Evolutionary conservation across 257 asterid species (phyloP).

Genomic region (Solanum corneliomulleri): DNA sequence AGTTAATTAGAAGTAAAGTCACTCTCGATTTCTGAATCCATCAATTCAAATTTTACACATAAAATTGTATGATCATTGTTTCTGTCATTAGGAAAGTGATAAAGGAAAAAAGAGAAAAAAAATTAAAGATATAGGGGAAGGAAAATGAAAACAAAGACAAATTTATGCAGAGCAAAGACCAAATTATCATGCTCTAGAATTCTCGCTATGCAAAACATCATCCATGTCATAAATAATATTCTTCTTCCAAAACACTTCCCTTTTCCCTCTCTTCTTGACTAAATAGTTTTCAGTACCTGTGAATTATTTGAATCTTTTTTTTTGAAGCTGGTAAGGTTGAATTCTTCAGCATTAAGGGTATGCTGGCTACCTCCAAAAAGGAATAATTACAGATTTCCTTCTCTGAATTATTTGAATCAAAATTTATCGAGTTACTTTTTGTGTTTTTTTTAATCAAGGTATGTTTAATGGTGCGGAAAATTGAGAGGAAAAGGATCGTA

Average conservation of each 20-base stretch:
- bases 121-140: background rate
- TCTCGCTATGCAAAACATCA: background rate
- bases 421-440: background rate
- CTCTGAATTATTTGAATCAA: background rate
- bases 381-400: too few species aligned
- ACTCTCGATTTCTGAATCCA: background rate
- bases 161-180: background rate
- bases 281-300: background rate
- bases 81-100: background rate
- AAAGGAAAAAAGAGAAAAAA: background rate
- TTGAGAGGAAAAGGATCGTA: background rate
- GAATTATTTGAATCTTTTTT: background rate
- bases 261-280: background rate
- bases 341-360: too few species aligned
- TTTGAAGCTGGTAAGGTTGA: too few species aligned
- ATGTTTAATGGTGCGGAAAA: background rate
- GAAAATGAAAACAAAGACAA: background rate
- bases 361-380: too few species aligned
- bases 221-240: background rate
- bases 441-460: background rate
- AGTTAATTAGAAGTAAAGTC: background rate
- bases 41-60: background rate
- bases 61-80: background rate
- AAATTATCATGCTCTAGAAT: background rate
- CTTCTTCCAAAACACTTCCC: background rate